These are phyloP conservation scores for Capsella rubella DNA, from an alignment of 441 rosid species.

Conservation along the genomic window DNA sequence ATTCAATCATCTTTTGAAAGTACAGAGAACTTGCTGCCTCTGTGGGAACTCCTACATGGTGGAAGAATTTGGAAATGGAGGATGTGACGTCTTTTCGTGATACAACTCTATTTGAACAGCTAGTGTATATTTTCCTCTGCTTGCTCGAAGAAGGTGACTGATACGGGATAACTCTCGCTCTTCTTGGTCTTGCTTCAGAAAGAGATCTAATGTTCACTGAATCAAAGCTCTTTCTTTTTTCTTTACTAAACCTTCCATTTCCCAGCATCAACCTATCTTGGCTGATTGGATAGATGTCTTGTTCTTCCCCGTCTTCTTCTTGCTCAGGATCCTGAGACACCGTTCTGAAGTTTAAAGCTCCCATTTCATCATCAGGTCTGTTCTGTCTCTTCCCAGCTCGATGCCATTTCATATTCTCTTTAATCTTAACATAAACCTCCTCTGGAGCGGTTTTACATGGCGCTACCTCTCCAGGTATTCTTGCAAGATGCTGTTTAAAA, in stretches of 20 bases:
- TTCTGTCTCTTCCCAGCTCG: constrained; percentile 84
- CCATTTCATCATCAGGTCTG: constrained; percentile 67
- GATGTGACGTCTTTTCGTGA: constrained; percentile 77
- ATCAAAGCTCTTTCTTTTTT: constrained; percentile 53
- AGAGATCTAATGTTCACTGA: constrained; percentile 53
- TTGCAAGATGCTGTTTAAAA: constrained; percentile 94
- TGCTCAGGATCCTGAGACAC: constrained; percentile 63
- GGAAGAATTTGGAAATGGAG: constrained; percentile 89
- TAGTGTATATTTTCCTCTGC: constrained; percentile 26
- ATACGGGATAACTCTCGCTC: constrained; percentile 71
- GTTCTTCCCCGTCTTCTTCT: constrained; percentile 69
- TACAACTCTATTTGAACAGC: constrained; percentile 53
- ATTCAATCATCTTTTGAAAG: constrained; percentile 86
- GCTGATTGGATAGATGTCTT: constrained; percentile 47
- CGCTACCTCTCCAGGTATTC: constrained; percentile 97
- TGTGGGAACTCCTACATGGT: constrained; percentile 82
- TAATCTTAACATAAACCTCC: constrained; percentile 84
- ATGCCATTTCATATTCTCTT: constrained; percentile 99
- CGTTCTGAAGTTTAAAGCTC: constrained; percentile 56
- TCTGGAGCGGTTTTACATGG: constrained; percentile 91
- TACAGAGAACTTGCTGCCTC: constrained; percentile 79
- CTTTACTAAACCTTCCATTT: constrained; percentile 60
- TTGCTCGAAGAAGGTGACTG: constrained; percentile 41
- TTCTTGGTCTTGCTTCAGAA: constrained; percentile 63
- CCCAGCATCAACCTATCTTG: constrained; percentile 55